Evolutionary conservation across 1,284 basidiomycete species (phyloP).

Genomic region (Phellinidium pouzarii): DNA sequence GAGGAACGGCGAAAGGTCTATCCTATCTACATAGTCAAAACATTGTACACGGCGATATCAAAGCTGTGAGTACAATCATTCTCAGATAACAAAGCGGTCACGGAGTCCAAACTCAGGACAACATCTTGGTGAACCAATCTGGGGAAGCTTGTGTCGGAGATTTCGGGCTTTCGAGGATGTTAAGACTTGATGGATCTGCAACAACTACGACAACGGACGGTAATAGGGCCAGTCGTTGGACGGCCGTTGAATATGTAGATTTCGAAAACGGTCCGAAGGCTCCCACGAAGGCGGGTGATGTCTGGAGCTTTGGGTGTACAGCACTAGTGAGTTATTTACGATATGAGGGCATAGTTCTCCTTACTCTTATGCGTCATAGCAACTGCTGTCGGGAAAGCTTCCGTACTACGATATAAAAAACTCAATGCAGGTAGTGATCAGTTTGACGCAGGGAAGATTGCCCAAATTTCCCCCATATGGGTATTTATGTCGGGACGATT

Average conservation of each 20-base stretch:
- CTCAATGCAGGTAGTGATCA: not conserved
- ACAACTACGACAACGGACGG: not conserved
- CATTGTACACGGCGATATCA: constrained; percentile 6
- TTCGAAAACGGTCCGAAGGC: not conserved
- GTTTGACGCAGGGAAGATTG: not conserved
- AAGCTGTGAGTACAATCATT: not conserved
- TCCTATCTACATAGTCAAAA: not conserved
- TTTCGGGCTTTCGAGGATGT: constrained; percentile 1
- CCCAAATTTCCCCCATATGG: not conserved
- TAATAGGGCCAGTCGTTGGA: not conserved
- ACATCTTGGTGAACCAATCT: not conserved
- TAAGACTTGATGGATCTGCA: not conserved
- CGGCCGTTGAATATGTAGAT: not conserved
- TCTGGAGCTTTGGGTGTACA: constrained; percentile 12
- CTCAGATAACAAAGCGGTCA: too few relatives aligned
- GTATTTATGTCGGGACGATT: not conserved
- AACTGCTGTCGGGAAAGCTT: not conserved
- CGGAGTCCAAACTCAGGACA: not conserved
- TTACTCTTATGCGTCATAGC: not conserved
- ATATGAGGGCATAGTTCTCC: not conserved
- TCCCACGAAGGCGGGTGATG: constrained; percentile 10
- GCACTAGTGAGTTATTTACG: not conserved
- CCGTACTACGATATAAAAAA: not conserved
- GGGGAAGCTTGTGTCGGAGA: not conserved
- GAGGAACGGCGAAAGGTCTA: not conserved